Evolutionary conservation across 2,329 filamentous ascomycete species (phyloP).

Genomic region (Penicillium sp.): DNA sequence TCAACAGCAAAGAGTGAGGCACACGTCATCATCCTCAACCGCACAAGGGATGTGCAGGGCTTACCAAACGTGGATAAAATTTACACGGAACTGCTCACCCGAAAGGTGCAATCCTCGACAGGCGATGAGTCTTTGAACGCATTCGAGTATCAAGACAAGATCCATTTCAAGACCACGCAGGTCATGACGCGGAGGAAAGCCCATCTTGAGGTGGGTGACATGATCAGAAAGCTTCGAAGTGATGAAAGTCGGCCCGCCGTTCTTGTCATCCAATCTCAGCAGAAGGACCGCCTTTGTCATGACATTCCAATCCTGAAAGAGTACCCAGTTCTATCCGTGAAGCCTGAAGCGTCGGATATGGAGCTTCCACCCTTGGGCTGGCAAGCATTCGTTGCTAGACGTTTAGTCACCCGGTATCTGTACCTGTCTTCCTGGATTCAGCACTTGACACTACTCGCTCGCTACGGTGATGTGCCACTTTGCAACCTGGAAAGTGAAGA

Average conservation of each 20-base stretch:
- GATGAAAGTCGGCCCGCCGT: constrained; percentile 80
- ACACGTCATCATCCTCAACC: constrained; percentile 85
- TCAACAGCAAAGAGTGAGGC: constrained; percentile 79
- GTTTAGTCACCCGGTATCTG: constrained; percentile 85
- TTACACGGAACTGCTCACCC: constrained; percentile 73
- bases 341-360: constrained; percentile 80
- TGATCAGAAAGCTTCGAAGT: constrained; percentile 85
- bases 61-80: constrained; percentile 89
- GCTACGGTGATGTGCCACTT: constrained; percentile 90
- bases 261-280: constrained; percentile 88
- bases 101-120: constrained; percentile 64
- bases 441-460: constrained; percentile 81
- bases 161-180: constrained; percentile 83
- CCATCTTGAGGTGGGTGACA: constrained; percentile 81
- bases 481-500: constrained; percentile 96
- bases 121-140: constrained; percentile 75
- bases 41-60: constrained; percentile 76
- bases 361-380: constrained; percentile 89
- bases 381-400: constrained; percentile 85
- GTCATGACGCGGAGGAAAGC: constrained; percentile 89
- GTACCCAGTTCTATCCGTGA: constrained; percentile 79
- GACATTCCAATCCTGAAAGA: constrained; percentile 83
- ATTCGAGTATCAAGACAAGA: constrained; percentile 82
- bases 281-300: constrained; percentile 76
- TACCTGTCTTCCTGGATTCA: constrained; percentile 90